Base-by-base conservation (phyloP, 176 grass and related monocot species). In the Dactylis glomerata region DNA sequence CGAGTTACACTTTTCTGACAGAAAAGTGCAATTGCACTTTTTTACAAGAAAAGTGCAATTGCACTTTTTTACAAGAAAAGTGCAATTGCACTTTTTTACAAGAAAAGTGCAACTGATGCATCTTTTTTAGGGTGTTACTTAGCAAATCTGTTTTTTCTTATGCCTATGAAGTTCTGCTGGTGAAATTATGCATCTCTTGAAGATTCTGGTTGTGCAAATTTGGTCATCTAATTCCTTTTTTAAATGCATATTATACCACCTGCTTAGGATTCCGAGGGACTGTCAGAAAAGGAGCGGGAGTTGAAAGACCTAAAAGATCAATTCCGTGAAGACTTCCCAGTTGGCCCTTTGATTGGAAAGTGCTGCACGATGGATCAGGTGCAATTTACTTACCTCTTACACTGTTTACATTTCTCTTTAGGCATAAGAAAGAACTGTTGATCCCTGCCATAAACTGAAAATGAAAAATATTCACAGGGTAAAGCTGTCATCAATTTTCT, bases 361-460 rank as follows among this genome's bases (percentile, higher is more conserved):
- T 98, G 96, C 76, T 98, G 88, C 83, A 95, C 96, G 13, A 87
- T 92, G 89, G 91, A 98, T 90, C 96, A 98, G 91, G 96, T 98
- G 59, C 54, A 71, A 17, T 73, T 73, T 47, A 36, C 32, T 51
- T 47, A 36, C 24, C 57, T 46, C 77, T 32, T 79, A 73, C 68
- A 36, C 23, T 69, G 8, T 68, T 19, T 28, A 66, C 68, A 67
- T 75, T 57, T 72, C 38, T 33, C 44, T 15, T 75, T 67, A 8
- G 31, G 32, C 64, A 67, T 37, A 10, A 42, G 10, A 65, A 65
- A 34, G 24, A 28, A 28, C 5, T 34, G 15, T 31, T 32, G 41
- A 10, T 74, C 47, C 41, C 23, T 28, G 17, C 2, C 32, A 28
- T 62, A 37, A 69, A 28, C 24, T 85, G 62, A 82, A 80, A 81